Evolutionary conservation across 495 filamentous ascomycete genomes (phyloP), one percentile per base, ranked within the genome.

Genomic region (Penicillium waksmanii): DNA sequence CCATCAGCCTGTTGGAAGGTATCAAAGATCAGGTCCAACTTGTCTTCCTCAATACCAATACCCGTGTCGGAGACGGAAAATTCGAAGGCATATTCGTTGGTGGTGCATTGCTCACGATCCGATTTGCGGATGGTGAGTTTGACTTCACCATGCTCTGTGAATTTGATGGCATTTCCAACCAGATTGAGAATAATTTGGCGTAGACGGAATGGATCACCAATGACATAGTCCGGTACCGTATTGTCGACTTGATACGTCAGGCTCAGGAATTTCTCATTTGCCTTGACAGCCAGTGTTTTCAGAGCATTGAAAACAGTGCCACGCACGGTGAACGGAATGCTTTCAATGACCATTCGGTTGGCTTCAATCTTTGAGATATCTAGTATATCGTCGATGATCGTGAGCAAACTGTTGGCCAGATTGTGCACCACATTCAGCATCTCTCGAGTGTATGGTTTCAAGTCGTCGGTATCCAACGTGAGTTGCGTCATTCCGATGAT

Each of bases 341-440:
- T 91, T 68, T 99, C 95, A 79, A 99, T 96, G 18, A 96, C 91
- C 96, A 99, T 98, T n/a, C 95, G 87, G 71, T 97, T 94, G 25
- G 95, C 95, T 75, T 99, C 95, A 63, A 99, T 99, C 87, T 99
- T 99, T 7, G 92, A 96, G 61, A 99, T 90, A 84, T 99, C 95
- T 60, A 99, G 82, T 66, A 99, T 98, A 73, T 99, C 95, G 71
- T 99, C 95, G 70, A 99, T 98, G 65, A 99, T 98, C 18, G 96
- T 99, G 68, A 99, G 75, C 61, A 99, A 77, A 79, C 96, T 97
- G 76, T 97, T 97, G 47, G 93, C 95, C 49, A 99, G 83, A 63
- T 96, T 96, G 73, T 98, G 95, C 61, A 99, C 95, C 66, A 97
- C 97, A 65, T 96, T 98, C 74, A 99, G 76, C 95, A 98, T 98